Conservation (phyloP, 2,329 filamentous ascomycete genomes). For the Cladophialophora bantiana region DNA sequence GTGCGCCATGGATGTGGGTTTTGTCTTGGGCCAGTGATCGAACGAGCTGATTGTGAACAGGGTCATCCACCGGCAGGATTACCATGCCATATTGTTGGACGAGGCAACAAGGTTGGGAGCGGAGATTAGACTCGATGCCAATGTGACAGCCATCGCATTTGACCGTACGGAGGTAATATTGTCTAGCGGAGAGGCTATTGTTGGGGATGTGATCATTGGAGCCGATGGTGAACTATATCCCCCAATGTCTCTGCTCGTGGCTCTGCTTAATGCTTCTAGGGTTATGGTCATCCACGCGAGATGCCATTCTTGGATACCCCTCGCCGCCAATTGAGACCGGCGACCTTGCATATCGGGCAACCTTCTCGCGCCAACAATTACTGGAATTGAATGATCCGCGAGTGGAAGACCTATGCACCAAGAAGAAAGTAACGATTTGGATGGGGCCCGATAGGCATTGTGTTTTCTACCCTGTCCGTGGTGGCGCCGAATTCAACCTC, state of each 20-base stretch:
- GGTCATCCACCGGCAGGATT: slow-evolving; percentile 56
- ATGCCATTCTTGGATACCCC: slow-evolving; percentile 51
- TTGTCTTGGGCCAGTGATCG: too few relatives aligned
- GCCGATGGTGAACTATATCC: slow-evolving; percentile 49
- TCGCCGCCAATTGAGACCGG: slow-evolving; percentile 60
- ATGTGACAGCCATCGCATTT: slow-evolving; percentile 40
- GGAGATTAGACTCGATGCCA: slow-evolving; percentile 40
- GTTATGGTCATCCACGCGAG: slow-evolving; percentile 54
- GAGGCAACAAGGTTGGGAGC: slow-evolving; percentile 52
- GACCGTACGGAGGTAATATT: slow-evolving; percentile 43
- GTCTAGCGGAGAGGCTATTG: slow-evolving; percentile 8
- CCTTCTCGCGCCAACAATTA: slow-evolving; percentile 16
- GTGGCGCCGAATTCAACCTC: slow-evolving; percentile 68
- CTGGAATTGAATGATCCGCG: slow-evolving; percentile 16
- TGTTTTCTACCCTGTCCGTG: slow-evolving; percentile 67
- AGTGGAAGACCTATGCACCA: slow-evolving; percentile 21
- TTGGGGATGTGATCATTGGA: slow-evolving; percentile 54
- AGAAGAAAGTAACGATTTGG: slow-evolving; percentile 54
- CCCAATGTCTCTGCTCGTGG: not conserved
- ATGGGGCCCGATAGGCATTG: slow-evolving; percentile 67
- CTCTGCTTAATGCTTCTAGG: slow-evolving; percentile 16
- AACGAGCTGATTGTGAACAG: slow-evolving; percentile 3
- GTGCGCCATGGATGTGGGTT: slow-evolving; percentile 16
- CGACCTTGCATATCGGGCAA: slow-evolving; percentile 59
- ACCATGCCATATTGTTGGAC: slow-evolving; percentile 52